These are phyloP conservation scores for Crithidia thermophila DNA, from an alignment of 208 protist genomes.

Conservation along the genomic window DNA sequence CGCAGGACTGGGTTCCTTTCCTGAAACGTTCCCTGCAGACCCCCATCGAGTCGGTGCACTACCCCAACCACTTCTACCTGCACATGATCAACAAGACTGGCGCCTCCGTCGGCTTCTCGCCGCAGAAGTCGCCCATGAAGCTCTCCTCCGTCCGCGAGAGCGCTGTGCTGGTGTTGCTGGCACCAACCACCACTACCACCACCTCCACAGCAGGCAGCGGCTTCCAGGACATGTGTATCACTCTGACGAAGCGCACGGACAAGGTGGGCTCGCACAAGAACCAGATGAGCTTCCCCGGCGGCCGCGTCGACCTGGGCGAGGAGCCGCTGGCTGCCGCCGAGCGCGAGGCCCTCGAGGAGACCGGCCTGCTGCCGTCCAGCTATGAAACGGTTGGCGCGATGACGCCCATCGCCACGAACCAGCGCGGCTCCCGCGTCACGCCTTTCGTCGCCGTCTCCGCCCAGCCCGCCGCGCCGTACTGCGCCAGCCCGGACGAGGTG, in stretches of 20 bases:
- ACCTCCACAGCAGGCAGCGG: too few species aligned
- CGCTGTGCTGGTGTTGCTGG: conserved; percentile 73
- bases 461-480: conserved; percentile 35
- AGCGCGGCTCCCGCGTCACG: conserved; percentile 31
- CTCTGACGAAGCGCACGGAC: conserved; percentile 77
- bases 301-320: conserved; percentile 65
- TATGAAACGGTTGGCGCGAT: conserved; percentile 69
- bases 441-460: conserved; percentile 66
- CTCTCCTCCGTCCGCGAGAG: conserved; percentile 22
- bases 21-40: conserved; percentile 45
- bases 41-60: conserved; percentile 39
- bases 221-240: conserved; percentile 88
- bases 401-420: conserved; percentile 44
- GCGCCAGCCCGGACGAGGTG: conserved; percentile 75
- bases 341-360: conserved; percentile 82
- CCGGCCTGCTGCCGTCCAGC: conserved; percentile 43
- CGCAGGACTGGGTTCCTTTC: conserved; percentile 57
- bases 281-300: conserved; percentile 88
- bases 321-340: conserved; percentile 48
- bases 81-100: conserved; percentile 18
- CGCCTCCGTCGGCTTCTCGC: conserved; percentile 34
- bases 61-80: conserved; percentile 76
- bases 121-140: conserved; percentile 29
- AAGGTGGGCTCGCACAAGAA: conserved; percentile 61
- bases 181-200: conserved; percentile 42